These are phyloP conservation scores for Rosa chinensis DNA, from an alignment of 306 rosid genomes.

Conservation along the genomic window DNA sequence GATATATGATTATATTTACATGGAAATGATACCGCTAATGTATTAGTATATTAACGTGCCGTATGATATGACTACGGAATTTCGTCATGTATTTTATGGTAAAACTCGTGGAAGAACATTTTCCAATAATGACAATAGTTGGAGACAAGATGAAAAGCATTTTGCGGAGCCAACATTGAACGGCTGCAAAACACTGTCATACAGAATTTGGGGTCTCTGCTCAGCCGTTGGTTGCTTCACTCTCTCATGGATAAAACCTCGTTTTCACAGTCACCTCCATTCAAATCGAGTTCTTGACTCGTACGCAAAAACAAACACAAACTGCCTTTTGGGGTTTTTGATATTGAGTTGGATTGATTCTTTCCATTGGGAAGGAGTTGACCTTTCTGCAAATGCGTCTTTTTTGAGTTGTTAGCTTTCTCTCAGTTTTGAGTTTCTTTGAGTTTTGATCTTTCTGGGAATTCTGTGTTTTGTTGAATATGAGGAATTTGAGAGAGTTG, in stretches of 20 bases:
- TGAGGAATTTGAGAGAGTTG: conserved; percentile 33
- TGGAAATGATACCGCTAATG: neutral
- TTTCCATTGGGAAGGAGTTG: neutral
- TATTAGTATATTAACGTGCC: neutral
- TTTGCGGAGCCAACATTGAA: conserved; percentile 16
- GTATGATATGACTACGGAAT: neutral
- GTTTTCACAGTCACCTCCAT: conserved; percentile 20
- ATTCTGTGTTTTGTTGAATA: conserved; percentile 17
- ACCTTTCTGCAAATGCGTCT: conserved; percentile 11
- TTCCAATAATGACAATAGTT: neutral
- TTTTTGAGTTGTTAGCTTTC: conserved; percentile 1
- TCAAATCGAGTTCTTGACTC: neutral
- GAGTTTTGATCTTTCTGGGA: neutral
- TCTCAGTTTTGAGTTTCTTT: conserved; percentile 2
- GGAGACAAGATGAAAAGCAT: neutral
- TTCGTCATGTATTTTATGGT: neutral
- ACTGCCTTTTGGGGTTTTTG: neutral
- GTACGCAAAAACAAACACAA: neutral
- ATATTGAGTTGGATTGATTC: neutral
- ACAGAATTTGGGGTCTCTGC: conserved; percentile 22
- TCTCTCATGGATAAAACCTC: conserved; percentile 4
- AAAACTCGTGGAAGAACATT: neutral
- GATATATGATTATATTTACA: too few relatives aligned
- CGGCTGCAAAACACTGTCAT: conserved; percentile 10
- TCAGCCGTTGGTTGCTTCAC: conserved; percentile 26